These are phyloP conservation scores for Scheffersomyces titani DNA, from an alignment of 1,139 yeast genomes.

Conservation along the genomic window DNA sequence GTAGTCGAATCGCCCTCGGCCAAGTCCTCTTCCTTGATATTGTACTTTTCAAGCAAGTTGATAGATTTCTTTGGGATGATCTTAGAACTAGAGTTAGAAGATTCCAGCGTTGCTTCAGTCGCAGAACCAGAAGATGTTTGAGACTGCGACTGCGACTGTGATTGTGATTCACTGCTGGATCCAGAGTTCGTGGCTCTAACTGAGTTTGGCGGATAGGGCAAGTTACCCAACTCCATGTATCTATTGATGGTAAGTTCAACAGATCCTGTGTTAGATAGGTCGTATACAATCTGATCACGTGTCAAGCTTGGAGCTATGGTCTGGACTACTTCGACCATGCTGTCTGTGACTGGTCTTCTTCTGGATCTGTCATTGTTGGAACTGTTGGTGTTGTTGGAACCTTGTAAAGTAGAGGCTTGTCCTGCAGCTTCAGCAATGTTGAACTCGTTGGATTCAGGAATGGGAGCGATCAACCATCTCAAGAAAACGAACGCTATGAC, in stretches of 20 bases:
- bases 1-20: conserved; percentile 12
- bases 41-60: conserved; percentile 42
- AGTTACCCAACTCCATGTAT: conserved; percentile 60
- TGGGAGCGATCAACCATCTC: conserved; percentile 62
- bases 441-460: conserved; percentile 39
- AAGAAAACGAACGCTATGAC: conserved; percentile 56
- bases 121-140: background rate
- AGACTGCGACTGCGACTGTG: background rate
- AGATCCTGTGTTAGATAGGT: conserved; percentile 69
- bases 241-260: conserved; percentile 80
- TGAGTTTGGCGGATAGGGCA: conserved; percentile 66
- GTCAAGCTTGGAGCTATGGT: conserved; percentile 77
- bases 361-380: conserved; percentile 28
- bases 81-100: conserved; percentile 1
- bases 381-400: conserved; percentile 8
- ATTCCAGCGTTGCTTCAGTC: conserved; percentile 5
- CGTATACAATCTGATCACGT: conserved; percentile 67
- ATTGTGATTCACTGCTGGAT: background rate
- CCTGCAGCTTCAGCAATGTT: conserved; percentile 15
- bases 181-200: conserved; percentile 1
- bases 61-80: conserved; percentile 4
- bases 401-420: conserved; percentile 5
- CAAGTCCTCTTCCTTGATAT: conserved; percentile 16
- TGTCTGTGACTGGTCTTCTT: conserved; percentile 65
- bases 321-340: conserved; percentile 86